Evolutionary conservation across 495 filamentous ascomycete genomes (phyloP).

Genomic region (Penicillium nucicola): DNA sequence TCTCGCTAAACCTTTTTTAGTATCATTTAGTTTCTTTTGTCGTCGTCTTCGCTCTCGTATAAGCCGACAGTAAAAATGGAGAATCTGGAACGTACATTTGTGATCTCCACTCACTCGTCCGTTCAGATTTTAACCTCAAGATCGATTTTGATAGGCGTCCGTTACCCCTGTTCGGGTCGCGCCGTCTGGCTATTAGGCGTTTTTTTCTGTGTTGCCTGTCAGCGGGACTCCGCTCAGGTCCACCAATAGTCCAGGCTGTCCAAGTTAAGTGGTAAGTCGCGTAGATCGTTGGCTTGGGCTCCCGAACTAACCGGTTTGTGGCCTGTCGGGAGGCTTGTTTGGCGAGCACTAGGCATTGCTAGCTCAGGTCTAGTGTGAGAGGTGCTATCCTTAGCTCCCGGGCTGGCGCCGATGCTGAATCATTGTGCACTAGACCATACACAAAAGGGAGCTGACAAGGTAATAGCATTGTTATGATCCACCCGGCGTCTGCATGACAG

Average conservation of each 20-base stretch:
- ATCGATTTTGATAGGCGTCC: too few species aligned
- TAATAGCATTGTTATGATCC: background rate
- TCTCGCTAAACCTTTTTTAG: background rate
- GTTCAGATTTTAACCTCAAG: too few species aligned
- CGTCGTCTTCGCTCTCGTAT: background rate
- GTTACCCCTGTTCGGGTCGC: too few species aligned
- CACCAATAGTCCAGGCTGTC: background rate
- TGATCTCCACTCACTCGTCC: background rate
- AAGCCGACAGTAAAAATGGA: background rate
- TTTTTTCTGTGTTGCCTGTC: too few species aligned
- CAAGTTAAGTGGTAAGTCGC: background rate
- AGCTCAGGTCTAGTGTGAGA: background rate
- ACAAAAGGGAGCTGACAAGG: background rate
- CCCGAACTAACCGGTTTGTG: background rate
- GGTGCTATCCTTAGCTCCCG: background rate
- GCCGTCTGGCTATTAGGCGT: too few species aligned
- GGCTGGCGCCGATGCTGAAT: background rate
- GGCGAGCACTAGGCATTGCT: background rate
- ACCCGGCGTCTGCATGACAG: conserved; percentile 1
- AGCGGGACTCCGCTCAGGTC: too few species aligned
- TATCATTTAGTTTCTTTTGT: background rate
- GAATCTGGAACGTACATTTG: conserved; percentile 4
- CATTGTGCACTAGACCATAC: background rate
- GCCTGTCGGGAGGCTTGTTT: background rate
- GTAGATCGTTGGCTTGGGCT: background rate